These are phyloP conservation scores for Kondoa malvinella DNA, from an alignment of 768 basidiomycete species.

Conservation along the genomic window DNA sequence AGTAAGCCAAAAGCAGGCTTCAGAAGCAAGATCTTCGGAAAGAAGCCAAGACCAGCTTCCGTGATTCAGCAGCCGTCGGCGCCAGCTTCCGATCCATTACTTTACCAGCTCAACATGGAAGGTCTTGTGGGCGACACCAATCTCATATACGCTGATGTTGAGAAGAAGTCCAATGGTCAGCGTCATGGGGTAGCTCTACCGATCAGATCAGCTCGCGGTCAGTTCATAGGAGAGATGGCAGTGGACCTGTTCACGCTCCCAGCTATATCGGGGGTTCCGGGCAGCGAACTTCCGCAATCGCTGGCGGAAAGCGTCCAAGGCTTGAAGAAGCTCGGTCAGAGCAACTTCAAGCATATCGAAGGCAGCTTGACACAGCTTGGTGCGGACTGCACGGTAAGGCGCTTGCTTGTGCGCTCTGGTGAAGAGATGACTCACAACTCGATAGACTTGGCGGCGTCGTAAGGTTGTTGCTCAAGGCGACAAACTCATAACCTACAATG, in stretches of 20 bases:
- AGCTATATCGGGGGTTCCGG: background rate
- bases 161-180: background rate
- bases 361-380: background rate
- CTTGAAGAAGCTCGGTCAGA: background rate
- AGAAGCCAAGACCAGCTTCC: background rate
- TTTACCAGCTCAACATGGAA: background rate
- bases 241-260: background rate
- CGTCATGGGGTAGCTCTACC: background rate
- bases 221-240: background rate
- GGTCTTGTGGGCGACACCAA: background rate
- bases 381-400: background rate
- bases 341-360: background rate
- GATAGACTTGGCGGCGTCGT: background rate
- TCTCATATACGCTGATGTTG: background rate
- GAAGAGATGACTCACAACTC: background rate
- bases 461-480: background rate
- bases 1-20: background rate
- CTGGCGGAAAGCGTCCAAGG: background rate
- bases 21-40: background rate
- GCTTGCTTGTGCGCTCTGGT: background rate
- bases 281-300: background rate
- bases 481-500: background rate
- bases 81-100: background rate
- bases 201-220: background rate
- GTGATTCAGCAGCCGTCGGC: background rate